phyloP scores from a whole-genome alignment of 495 filamentous ascomycete genomes.

The Stereocaulon alpinum region DNA sequence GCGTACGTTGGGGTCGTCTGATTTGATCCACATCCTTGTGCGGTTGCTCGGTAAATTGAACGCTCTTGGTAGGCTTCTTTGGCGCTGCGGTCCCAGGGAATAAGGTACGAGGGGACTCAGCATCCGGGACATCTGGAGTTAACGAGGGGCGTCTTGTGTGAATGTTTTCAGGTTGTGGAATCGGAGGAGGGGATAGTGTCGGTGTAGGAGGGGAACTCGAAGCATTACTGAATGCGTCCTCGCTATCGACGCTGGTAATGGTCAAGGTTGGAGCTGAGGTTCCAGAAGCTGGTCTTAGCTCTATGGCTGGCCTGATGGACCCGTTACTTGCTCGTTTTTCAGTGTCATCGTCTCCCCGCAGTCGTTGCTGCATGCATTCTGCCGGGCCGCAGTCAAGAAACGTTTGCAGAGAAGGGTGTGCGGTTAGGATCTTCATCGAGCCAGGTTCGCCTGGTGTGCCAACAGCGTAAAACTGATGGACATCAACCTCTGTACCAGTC shows the following conservation, averaged over 20 bases:
- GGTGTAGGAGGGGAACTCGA: background rate
- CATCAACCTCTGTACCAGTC: constrained; percentile 13
- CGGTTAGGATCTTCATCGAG: constrained; percentile 16
- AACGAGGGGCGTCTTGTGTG: constrained; percentile 21
- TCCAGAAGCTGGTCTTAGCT: background rate
- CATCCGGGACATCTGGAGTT: background rate
- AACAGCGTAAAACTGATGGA: constrained; percentile 22
- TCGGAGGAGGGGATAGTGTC: background rate
- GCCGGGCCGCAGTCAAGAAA: constrained; percentile 18
- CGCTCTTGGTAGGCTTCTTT: background rate
- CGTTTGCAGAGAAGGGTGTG: constrained; percentile 11
- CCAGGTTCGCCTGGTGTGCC: constrained; percentile 8
- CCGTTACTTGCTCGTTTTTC: constrained; percentile 4
- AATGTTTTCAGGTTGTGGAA: background rate
- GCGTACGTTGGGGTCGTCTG: constrained; percentile 24
- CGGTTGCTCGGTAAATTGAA: constrained; percentile 13
- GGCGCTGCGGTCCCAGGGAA: too few species aligned
- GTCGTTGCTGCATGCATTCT: constrained; percentile 11
- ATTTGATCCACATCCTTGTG: constrained; percentile 25
- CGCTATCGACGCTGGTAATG: constrained; percentile 3
- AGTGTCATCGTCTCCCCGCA: constrained; percentile 8
- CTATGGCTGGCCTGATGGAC: background rate
- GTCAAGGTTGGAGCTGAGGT: constrained; percentile 9
- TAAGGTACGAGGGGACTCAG: background rate
- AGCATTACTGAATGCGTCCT: background rate